These are phyloP conservation scores for Thermochaetoides dissita DNA, from an alignment of 2,329 filamentous ascomycete genomes.

Conservation along the genomic window DNA sequence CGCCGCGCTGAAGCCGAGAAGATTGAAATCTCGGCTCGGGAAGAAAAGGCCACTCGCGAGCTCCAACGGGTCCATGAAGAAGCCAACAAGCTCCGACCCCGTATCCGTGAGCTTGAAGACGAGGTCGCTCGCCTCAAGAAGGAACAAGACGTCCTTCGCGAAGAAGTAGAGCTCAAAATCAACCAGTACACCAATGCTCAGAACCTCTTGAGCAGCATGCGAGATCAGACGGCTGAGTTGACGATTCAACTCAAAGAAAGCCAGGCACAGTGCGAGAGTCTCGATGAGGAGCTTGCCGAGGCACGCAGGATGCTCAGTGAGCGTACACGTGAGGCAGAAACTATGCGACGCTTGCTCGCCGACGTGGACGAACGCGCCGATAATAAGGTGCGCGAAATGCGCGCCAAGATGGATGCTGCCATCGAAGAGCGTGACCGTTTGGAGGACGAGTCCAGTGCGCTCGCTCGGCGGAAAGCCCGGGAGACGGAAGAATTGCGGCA, in stretches of 20 bases:
- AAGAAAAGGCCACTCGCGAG: slow-evolving; percentile 58
- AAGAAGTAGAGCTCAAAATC: slow-evolving; percentile 71
- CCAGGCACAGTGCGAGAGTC: slow-evolving; percentile 62
- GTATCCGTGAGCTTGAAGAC: slow-evolving; percentile 56
- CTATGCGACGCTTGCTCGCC: slow-evolving; percentile 76
- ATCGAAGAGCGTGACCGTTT: slow-evolving; percentile 88
- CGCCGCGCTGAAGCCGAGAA: slow-evolving; percentile 67
- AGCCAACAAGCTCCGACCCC: slow-evolving; percentile 48
- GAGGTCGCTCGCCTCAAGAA: slow-evolving; percentile 53
- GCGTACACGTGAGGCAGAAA: slow-evolving; percentile 81
- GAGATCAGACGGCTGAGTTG: slow-evolving; percentile 79
- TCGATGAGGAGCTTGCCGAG: slow-evolving; percentile 87
- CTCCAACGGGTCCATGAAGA: slow-evolving; percentile 62
- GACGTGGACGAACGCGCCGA: slow-evolving; percentile 80
- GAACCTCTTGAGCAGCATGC: slow-evolving; percentile 78
- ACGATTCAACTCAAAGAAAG: slow-evolving; percentile 85
- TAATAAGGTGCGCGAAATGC: slow-evolving; percentile 72
- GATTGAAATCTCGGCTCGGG: slow-evolving; percentile 58
- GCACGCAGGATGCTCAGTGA: slow-evolving; percentile 76
- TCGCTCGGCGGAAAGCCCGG: slow-evolving; percentile 60
- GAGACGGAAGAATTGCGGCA: slow-evolving; percentile 78
- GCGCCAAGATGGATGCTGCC: slow-evolving; percentile 72
- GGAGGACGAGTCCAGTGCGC: slow-evolving; percentile 75
- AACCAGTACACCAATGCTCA: slow-evolving; percentile 79
- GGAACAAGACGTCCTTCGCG: slow-evolving; percentile 54